phyloP scores from a whole-genome alignment of 176 grass and related monocot genomes.

The Aegilops tauschii region DNA sequence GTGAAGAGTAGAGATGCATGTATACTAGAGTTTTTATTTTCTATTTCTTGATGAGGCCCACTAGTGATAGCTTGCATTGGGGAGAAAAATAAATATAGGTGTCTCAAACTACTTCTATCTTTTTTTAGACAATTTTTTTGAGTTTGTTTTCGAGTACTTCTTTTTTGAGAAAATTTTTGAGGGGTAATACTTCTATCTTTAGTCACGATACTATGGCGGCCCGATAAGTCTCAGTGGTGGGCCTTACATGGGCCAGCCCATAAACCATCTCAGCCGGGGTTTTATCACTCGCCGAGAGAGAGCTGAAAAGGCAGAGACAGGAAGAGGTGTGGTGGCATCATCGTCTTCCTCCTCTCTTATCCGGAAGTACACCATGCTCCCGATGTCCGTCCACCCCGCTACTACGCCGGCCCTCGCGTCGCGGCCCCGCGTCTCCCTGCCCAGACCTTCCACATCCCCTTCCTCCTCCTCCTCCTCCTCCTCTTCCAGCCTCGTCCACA shows the following conservation, averaged over 20 bases:
- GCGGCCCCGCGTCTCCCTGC: not conserved
- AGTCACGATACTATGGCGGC: too few species aligned
- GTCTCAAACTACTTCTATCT: too few species aligned
- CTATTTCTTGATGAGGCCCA: too few species aligned
- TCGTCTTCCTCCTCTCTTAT: slow-evolving; percentile 45
- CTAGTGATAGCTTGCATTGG: too few species aligned
- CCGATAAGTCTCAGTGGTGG: too few species aligned
- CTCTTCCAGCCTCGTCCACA: not conserved
- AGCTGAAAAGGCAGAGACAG: slow-evolving; percentile 13
- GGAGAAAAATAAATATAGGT: too few species aligned
- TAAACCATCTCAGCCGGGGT: not conserved
- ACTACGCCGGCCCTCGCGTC: slow-evolving; percentile 26
- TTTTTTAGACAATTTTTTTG: too few species aligned
- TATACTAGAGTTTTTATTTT: too few species aligned
- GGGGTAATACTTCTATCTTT: too few species aligned
- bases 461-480: not conserved
- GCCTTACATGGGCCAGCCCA: not conserved
- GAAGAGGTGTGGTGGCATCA: not conserved
- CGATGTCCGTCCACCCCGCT: slow-evolving; percentile 38
- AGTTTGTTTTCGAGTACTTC: too few species aligned
- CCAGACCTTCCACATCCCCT: slow-evolving; percentile 10
- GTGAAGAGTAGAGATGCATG: too few species aligned
- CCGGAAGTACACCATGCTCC: slow-evolving; percentile 44
- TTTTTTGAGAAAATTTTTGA: too few species aligned
- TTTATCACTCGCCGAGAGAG: not conserved